A percentile compares a stretch with the other conserved stretches of the same genome.
These are phyloP conservation scores for Myriosclerotinia scirpicola DNA, from an alignment of 2,329 filamentous ascomycete genomes.

Conservation along the genomic window DNA sequence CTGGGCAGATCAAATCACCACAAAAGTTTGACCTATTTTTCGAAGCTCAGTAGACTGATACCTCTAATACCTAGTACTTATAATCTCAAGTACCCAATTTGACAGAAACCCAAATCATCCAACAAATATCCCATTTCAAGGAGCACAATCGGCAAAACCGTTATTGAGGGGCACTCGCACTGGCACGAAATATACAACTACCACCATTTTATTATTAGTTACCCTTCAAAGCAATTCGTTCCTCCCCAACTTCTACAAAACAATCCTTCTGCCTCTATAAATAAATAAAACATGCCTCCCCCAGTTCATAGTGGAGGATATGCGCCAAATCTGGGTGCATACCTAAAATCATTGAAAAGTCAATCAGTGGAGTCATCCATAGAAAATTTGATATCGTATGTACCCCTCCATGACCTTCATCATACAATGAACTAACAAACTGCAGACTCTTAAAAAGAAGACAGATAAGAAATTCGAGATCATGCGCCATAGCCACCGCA, in stretches of 20 bases:
- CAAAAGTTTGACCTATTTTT: no score
- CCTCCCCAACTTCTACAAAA: not conserved
- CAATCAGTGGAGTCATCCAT: constrained; percentile 77
- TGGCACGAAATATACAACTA: not conserved
- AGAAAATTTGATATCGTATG: constrained; percentile 77
- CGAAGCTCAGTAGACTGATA: no score
- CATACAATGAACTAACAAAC: constrained; percentile 25
- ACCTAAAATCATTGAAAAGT: constrained; percentile 75
- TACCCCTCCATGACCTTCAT: constrained; percentile 19
- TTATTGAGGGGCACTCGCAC: not conserved
- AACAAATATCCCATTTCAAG: not conserved
- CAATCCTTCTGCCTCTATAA: not conserved
- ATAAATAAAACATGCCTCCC: constrained; percentile 2
- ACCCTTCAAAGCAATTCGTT: not conserved
- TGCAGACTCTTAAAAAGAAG: constrained; percentile 76
- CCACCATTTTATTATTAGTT: not conserved
- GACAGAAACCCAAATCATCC: not conserved
- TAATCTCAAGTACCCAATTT: no score
- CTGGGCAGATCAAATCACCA: no score
- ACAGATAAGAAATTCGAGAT: constrained; percentile 83
- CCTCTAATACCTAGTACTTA: no score
- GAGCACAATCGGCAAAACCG: not conserved
- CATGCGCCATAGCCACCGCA: constrained; percentile 88
- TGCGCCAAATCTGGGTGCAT: constrained; percentile 74
- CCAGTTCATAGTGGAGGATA: constrained; percentile 43